Conservation (phyloP, 192 early-diverging fungal genomes). For the Geranomyces variabilis region DNA sequence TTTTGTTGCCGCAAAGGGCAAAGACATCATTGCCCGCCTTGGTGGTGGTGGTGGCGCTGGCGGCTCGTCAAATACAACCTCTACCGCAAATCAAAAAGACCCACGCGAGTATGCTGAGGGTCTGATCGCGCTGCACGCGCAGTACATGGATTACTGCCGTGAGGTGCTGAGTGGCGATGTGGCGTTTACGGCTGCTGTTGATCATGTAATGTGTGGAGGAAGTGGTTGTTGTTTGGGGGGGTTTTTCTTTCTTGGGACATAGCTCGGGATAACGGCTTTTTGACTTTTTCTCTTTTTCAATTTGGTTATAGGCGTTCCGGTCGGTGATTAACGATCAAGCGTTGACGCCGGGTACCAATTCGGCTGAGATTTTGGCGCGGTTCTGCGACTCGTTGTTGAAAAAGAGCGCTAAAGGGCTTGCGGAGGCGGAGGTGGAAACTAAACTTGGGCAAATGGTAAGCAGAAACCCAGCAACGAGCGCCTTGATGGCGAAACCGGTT, state of each 20-base stretch:
- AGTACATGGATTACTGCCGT: constrained; percentile 61
- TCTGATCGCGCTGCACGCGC: constrained; percentile 64
- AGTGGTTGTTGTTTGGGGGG: no score
- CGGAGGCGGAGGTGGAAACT: constrained; percentile 72
- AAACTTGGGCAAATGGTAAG: constrained; percentile 63
- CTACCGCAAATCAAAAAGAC: constrained; percentile 45
- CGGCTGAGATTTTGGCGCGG: constrained; percentile 79
- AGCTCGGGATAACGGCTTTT: neutral
- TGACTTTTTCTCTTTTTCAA: neutral
- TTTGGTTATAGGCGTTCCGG: constrained; percentile 61
- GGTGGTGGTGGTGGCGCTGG: neutral
- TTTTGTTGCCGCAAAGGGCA: constrained; percentile 52
- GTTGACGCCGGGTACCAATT: constrained; percentile 53
- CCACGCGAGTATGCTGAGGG: constrained; percentile 72
- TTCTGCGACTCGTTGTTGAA: constrained; percentile 78
- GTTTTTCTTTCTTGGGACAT: no score
- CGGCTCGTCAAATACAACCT: no score
- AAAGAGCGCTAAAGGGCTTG: constrained; percentile 52
- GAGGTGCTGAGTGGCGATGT: constrained; percentile 70
- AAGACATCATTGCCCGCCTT: neutral
- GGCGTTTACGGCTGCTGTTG: constrained; percentile 74
- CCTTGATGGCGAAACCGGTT: no score
- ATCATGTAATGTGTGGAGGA: constrained; percentile 62
- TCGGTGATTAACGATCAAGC: constrained; percentile 67
- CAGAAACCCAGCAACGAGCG: no score